These are phyloP conservation scores for Fonsecaea erecta DNA, from an alignment of 2,329 filamentous ascomycete species.

Conservation along the genomic window DNA sequence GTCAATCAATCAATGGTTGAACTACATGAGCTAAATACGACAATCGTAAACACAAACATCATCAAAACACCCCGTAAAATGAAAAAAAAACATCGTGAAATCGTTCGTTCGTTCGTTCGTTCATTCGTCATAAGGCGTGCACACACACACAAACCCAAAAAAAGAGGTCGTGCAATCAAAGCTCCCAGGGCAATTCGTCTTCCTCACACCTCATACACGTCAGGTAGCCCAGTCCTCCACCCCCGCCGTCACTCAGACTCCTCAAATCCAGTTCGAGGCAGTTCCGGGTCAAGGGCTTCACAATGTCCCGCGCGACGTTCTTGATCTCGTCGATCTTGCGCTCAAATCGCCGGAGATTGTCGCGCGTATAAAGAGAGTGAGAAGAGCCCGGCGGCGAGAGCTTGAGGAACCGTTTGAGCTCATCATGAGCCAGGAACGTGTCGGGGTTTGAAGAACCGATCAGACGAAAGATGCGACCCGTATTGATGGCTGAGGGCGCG, in stretches of 20 bases:
- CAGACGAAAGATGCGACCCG: slow-evolving; percentile 76
- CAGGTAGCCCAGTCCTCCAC: slow-evolving; percentile 62
- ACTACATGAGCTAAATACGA: no score
- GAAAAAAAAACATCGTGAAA: no score
- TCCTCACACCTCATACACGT: slow-evolving; percentile 68
- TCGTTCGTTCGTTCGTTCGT: no score
- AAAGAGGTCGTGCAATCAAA: no score
- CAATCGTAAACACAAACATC: no score
- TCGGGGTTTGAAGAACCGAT: slow-evolving; percentile 67
- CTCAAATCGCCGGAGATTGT: slow-evolving; percentile 86
- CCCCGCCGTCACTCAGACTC: slow-evolving; percentile 46
- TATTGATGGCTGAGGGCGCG: slow-evolving; percentile 46
- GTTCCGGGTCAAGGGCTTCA: slow-evolving; percentile 83
- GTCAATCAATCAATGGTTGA: no score
- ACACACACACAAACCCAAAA: no score
- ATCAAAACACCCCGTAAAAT: no score
- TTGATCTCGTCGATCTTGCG: slow-evolving; percentile 88
- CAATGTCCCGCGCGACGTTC: slow-evolving; percentile 76
- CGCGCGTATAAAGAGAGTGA: slow-evolving; percentile 71
- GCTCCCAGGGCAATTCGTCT: slow-evolving; percentile 66
- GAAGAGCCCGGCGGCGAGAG: slow-evolving; percentile 61
- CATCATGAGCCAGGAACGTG: slow-evolving; percentile 78
- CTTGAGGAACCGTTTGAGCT: slow-evolving; percentile 89
- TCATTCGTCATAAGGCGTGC: no score
- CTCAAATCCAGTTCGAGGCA: slow-evolving; percentile 78